Conservation (phyloP, 2,329 filamentous ascomycete genomes). For the Calonectria naviculata region DNA sequence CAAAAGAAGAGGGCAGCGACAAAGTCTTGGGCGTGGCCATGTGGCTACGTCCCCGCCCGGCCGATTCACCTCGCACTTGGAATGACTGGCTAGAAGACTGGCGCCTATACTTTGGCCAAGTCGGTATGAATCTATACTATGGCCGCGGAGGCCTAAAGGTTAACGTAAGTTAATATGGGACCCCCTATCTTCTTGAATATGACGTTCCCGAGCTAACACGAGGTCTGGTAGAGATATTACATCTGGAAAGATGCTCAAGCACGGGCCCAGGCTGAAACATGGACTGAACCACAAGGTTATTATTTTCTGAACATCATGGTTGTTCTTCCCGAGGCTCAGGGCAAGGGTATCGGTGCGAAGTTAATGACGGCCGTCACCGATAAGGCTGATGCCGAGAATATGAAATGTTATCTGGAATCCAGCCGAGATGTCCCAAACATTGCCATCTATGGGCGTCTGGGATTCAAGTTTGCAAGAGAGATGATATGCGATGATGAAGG, state of each 20-base stretch:
- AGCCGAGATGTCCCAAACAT: conserved; percentile 76
- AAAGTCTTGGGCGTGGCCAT: conserved; percentile 77
- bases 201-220: neutral
- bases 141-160: conserved; percentile 76
- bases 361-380: conserved; percentile 73
- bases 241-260: conserved; percentile 78
- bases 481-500: conserved; percentile 75
- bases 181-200: too few species aligned
- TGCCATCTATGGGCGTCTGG: conserved; percentile 76
- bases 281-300: conserved; percentile 74
- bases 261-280: conserved; percentile 69
- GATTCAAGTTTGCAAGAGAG: conserved; percentile 72
- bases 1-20: conserved; percentile 65
- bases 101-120: conserved; percentile 74
- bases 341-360: conserved; percentile 72
- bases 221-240: conserved; percentile 66
- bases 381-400: conserved; percentile 71
- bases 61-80: conserved; percentile 65
- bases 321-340: conserved; percentile 72
- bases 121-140: conserved; percentile 74
- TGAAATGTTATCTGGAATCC: conserved; percentile 77
- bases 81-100: conserved; percentile 71
- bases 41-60: conserved; percentile 72
- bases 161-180: conserved; percentile 50
- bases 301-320: conserved; percentile 84